phyloP scores from a whole-genome alignment of 345 rosid species.

The Citrus australasica region DNA sequence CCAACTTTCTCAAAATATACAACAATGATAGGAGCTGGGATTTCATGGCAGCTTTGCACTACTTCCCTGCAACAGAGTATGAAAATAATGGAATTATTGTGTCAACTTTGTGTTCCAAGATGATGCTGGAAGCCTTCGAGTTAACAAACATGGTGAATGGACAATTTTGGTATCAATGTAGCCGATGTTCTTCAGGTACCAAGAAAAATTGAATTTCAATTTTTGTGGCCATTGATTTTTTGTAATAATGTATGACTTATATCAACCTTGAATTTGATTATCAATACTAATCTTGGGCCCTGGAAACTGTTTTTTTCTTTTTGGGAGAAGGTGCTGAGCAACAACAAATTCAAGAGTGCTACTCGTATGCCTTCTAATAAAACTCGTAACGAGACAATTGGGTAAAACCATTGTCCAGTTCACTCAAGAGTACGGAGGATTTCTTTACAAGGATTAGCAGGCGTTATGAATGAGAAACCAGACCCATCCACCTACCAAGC shows the following conservation, averaged over 20 bases:
- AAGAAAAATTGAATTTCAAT: neutral
- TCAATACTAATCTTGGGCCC: no score
- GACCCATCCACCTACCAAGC: constrained; percentile 43
- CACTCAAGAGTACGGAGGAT: constrained; percentile 40
- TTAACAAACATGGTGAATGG: constrained; percentile 39
- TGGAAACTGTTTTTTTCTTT: no score
- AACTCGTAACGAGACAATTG: constrained; percentile 47
- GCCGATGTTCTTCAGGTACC: constrained; percentile 49
- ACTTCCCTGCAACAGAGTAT: constrained; percentile 36
- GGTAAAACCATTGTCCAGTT: constrained; percentile 54
- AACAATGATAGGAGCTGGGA: constrained; percentile 58
- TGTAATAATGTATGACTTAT: no score
- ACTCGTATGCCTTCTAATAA: constrained; percentile 53
- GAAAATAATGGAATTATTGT: constrained; percentile 40
- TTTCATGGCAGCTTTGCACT: constrained; percentile 35
- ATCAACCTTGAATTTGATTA: no score
- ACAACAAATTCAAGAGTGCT: constrained; percentile 53
- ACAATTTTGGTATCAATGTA: constrained; percentile 38
- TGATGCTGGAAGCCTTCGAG: constrained; percentile 47
- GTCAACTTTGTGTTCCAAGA: constrained; percentile 52
- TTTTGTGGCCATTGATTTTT: no score
- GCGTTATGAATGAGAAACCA: constrained; percentile 41
- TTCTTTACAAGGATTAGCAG: constrained; percentile 38
- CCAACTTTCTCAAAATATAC: constrained; percentile 36
- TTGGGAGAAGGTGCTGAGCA: constrained; percentile 42